phyloP scores from a whole-genome alignment of 352 stramenopile species.

The Pythium utonaiense region DNA sequence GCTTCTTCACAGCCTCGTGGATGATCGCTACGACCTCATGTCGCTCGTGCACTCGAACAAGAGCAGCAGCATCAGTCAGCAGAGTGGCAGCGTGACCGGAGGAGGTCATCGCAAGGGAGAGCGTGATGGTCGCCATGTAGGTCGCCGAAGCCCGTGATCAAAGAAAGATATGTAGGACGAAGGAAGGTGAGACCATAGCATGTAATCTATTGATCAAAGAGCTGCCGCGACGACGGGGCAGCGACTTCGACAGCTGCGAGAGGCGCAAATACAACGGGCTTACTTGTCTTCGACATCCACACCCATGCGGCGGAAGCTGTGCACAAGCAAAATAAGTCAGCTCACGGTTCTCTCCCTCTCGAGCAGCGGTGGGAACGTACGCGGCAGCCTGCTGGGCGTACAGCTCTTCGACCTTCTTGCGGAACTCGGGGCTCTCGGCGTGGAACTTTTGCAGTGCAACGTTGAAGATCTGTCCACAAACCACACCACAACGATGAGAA shows the following conservation, averaged over 20 bases:
- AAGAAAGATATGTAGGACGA: conserved; percentile 1
- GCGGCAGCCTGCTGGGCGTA: conserved; percentile 63
- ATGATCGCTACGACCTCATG: conserved; percentile 87
- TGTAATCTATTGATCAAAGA: conserved; percentile 23
- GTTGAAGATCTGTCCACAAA: conserved; percentile 46
- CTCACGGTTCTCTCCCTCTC: too few relatives aligned
- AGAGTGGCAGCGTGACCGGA: not conserved
- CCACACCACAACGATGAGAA: not conserved
- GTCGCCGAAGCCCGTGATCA: conserved; percentile 17
- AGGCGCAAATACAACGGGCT: not conserved
- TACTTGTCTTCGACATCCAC: conserved; percentile 46
- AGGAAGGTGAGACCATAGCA: conserved; percentile 1
- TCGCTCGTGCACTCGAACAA: conserved; percentile 58
- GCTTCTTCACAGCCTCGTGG: conserved; percentile 75
- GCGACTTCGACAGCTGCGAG: not conserved
- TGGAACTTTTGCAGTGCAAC: conserved; percentile 68
- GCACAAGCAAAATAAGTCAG: not conserved
- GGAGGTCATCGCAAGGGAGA: conserved; percentile 21
- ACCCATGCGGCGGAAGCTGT: conserved; percentile 68
- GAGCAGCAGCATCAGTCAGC: conserved; percentile 7
- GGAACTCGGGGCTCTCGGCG: conserved; percentile 57
- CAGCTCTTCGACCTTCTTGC: conserved; percentile 62
- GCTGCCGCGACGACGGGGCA: not conserved
- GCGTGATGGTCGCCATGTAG: conserved; percentile 17
- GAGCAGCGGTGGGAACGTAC: too few relatives aligned